Evolutionary conservation across 345 rosid species (phyloP), one percentile per base, ranked within the genome.

Genomic region (Heritiera fomes): DNA sequence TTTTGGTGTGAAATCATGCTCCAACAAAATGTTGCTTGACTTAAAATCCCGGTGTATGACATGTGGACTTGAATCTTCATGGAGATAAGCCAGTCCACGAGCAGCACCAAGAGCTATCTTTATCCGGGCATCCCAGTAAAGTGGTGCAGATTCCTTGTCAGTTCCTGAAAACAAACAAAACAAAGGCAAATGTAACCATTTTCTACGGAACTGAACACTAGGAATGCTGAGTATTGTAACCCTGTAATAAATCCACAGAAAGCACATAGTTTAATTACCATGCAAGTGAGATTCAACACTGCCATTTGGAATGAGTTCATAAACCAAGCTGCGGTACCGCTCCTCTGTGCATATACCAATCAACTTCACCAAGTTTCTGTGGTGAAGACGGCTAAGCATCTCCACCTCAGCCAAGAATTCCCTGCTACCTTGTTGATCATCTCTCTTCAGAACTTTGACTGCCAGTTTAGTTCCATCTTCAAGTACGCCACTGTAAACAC

Each of bases 61-160:
- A 40, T 90, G 87, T 1, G 99, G 99, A 82, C 98, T 92, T 1
- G 98, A 93, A 84, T 95, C 99, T 89, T 95, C 98, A 61, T 95
- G 99, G 75, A 95, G 85, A 85, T 95, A 95, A 56, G 98, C 97
- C 60, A 95, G 85, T 55, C 97, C 99, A 77, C 98, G 94, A 34
- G 97, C 99, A 13, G 98, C 93, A 83, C 99, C 98, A n/a, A 95
- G 93, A 53, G 99, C 99, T 82, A 95, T 92, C 87, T 93, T 93
- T 81, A 95, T 84, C 75, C 99, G 79, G 76, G 98, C 85, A 64
- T 88, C 91, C 99, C 99, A 95, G 83, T 93, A 86, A 70, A 95
- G 92, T 6, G 97, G 96, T 38, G 91, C 82, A 66, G 88, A 79
- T 79, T 88, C 94, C 87, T 88, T 91, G 84, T 95, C 94, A 52